Evolutionary conservation across 225 moss, liverwort and hornwort species (phyloP).

Genomic region (Physcomitrium patens): DNA sequence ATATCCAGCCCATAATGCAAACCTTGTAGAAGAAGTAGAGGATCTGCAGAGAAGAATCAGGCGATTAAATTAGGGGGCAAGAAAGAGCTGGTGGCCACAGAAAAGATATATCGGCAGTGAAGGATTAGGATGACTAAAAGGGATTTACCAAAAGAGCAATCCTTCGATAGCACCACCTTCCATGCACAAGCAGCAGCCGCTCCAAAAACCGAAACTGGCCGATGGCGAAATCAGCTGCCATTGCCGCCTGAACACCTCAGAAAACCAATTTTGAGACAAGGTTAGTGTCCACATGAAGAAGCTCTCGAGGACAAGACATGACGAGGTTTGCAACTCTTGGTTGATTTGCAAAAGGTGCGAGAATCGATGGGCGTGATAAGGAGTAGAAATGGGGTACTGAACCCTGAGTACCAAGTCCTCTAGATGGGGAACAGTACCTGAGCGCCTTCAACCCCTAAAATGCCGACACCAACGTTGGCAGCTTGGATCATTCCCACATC

Average conservation of each 20-base stretch:
- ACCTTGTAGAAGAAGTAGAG: conserved; percentile 94
- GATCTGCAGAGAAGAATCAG: conserved; percentile 56
- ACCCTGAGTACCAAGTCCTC: too few species aligned
- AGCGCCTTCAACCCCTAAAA: conserved; percentile 90
- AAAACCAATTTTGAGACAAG: not conserved
- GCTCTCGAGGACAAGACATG: not conserved
- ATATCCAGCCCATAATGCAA: conserved; percentile 84
- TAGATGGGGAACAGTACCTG: conserved; percentile 52
- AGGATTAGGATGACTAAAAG: not conserved
- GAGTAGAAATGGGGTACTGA: not conserved
- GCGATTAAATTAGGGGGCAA: not conserved
- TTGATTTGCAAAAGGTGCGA: not conserved
- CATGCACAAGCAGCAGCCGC: conserved; percentile 59
- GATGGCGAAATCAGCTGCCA: conserved; percentile 66
- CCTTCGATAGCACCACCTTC: conserved; percentile 64
- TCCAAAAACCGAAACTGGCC: conserved; percentile 64
- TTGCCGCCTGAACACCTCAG: conserved; percentile 54
- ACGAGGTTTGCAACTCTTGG: not conserved
- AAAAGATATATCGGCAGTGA: not conserved
- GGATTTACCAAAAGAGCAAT: conserved; percentile 53
- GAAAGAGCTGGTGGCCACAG: not conserved
- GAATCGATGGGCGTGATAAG: not conserved
- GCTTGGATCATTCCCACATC: conserved; percentile 99
- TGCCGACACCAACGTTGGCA: conserved; percentile 90
- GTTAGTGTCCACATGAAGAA: not conserved